Evolutionary conservation across 495 filamentous ascomycete species (phyloP), one percentile per base, ranked within the genome.

Genomic region (Entonaema liquescens): DNA sequence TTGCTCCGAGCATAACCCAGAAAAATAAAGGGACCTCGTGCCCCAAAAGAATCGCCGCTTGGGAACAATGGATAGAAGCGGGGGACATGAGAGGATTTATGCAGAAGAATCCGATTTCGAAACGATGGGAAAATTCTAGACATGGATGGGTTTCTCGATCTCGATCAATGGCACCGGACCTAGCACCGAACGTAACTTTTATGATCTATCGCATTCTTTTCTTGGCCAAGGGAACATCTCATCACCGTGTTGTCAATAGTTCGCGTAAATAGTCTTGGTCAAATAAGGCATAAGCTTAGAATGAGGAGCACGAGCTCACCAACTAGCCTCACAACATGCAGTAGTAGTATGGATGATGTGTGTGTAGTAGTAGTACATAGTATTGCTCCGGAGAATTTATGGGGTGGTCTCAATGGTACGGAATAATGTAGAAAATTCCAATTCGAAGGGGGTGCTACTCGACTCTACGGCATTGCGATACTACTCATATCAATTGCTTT

Each of bases 51-150:
- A 47, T 47, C 42, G 42, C 42, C 17, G 17, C 17, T 47, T 33
- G 5, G 17, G 17, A 9, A 47, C 42, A 47, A 47, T 23, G 19
- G 5, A 40, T 5, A 47, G 11, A 11, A 23, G 42, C 42, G 42
- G 42, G 38, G 42, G 53, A 56, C n/a, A 56, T 26, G 53, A 21
- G 2, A 33, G 2, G 53, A 35, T 40, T 31, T 21, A 23, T 59
- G 40, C 40, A 35, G 25, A 50, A 38, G 26, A 72, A 72, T 72
- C 49, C 70, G 55, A 72, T 72, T 42, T 65, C 47, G 64, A 68
- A 36, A 65, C 38, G 35, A 72, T 72, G 70, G 70, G 70, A 72
- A 68, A 62, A 55, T 28, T 56, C 25, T 26, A 28, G 38, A 19
- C 59, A 55, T 47, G 47, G 44, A 55, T 62, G 59, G 26, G 23